phyloP scores from a whole-genome alignment of 2,329 filamentous ascomycete genomes.

The Xylaria sp. region DNA sequence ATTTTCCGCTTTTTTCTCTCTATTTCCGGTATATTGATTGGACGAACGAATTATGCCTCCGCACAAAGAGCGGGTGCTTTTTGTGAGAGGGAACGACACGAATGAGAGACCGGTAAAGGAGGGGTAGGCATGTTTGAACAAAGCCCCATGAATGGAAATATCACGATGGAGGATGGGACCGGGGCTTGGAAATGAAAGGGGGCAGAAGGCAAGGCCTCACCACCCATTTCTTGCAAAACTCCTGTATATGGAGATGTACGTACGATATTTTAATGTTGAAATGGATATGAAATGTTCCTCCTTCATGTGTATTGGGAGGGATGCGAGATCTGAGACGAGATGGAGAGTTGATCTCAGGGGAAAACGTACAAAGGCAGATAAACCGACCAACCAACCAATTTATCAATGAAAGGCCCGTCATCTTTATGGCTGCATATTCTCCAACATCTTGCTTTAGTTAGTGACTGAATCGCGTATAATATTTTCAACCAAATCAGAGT shows the following conservation, averaged over 20 bases:
- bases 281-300: conserved; percentile 18
- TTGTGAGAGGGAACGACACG: conserved; percentile 4
- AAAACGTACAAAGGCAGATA: not conserved
- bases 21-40: conserved; percentile 21
- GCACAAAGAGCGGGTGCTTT: not conserved
- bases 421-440: conserved; percentile 11
- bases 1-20: conserved; percentile 20
- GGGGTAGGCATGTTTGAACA: not conserved
- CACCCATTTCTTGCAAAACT: not conserved
- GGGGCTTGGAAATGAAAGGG: not conserved
- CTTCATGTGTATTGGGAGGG: conserved; percentile 9
- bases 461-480: not conserved
- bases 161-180: conserved; percentile 25
- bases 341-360: conserved; percentile 2
- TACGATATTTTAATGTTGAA: conserved; percentile 32
- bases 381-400: not conserved
- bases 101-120: not conserved
- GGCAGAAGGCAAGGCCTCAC: conserved; percentile 5
- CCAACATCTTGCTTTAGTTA: not conserved
- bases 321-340: conserved; percentile 2
- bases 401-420: conserved; percentile 19
- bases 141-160: conserved; percentile 19
- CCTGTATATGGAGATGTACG: conserved; percentile 33
- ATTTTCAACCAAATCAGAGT: too few relatives aligned
- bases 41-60: not conserved